Evolutionary conservation across 371 early-diverging fungal species (phyloP).

Genomic region (Saksenaea vasiformis): DNA sequence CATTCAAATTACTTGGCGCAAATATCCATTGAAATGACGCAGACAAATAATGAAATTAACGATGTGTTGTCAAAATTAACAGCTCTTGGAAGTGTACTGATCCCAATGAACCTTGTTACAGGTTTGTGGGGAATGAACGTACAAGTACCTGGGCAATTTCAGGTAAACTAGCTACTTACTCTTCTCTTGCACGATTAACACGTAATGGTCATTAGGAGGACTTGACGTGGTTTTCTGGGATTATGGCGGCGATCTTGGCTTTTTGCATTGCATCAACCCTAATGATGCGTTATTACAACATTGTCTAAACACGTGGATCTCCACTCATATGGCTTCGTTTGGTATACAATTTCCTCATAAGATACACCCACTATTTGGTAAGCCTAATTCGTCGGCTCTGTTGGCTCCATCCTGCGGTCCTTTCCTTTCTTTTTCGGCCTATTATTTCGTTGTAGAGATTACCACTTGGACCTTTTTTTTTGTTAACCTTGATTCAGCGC

Average conservation of each 20-base stretch:
- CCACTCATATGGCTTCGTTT: background rate
- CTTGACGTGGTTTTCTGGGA: constrained; percentile 68
- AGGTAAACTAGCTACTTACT: constrained; percentile 19
- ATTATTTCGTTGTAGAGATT: too few relatives aligned
- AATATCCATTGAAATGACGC: constrained; percentile 95
- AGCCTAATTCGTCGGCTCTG: too few relatives aligned
- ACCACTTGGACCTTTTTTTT: background rate
- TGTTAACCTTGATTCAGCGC: background rate
- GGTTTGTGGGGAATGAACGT: constrained; percentile 95
- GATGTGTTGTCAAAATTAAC: constrained; percentile 90
- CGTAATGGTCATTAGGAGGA: constrained; percentile 28
- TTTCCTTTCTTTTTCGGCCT: too few relatives aligned
- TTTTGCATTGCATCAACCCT: constrained; percentile 43
- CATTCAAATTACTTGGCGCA: constrained; percentile 97
- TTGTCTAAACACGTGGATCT: constrained; percentile 18
- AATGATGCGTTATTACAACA: constrained; percentile 36
- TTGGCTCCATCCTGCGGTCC: too few relatives aligned
- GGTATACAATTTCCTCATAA: too few relatives aligned
- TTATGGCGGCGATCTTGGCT: constrained; percentile 39
- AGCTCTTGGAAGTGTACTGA: constrained; percentile 87
- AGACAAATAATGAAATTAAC: constrained; percentile 89
- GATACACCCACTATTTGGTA: too few relatives aligned
- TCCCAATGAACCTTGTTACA: constrained; percentile 94
- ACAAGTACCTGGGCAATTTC: constrained; percentile 70
- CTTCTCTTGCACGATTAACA: background rate